These are phyloP conservation scores for Fraxinus greggii DNA, from an alignment of 305 asterid species.

Conservation along the genomic window DNA sequence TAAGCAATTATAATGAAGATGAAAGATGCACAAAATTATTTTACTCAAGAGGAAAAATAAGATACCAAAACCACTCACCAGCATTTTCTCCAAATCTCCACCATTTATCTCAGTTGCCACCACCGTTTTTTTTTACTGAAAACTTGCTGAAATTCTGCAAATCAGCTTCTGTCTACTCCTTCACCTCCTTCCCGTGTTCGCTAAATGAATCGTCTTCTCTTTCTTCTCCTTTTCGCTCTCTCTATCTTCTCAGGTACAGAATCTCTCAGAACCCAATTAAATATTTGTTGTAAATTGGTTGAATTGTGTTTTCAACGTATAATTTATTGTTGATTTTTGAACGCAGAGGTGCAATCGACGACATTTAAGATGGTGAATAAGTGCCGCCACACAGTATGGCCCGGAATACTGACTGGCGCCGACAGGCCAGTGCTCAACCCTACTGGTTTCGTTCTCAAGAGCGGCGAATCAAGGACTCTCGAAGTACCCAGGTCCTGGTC, in stretches of 20 bases:
- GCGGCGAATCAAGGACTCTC: slow-evolving; percentile 65
- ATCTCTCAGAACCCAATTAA: neutral
- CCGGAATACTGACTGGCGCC: slow-evolving; percentile 89
- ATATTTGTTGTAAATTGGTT: neutral
- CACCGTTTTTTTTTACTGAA: neutral
- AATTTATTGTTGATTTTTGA: slow-evolving; percentile 12
- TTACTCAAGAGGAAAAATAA: neutral
- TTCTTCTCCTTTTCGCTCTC: slow-evolving; percentile 39
- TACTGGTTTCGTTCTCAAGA: slow-evolving; percentile 69
- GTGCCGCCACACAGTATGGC: slow-evolving; percentile 90
- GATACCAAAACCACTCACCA: neutral
- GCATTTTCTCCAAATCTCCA: neutral
- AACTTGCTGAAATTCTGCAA: slow-evolving; percentile 15
- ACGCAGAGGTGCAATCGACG: slow-evolving; percentile 58
- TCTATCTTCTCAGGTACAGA: slow-evolving; percentile 48
- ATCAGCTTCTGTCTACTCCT: slow-evolving; percentile 1
- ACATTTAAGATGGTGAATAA: slow-evolving; percentile 79
- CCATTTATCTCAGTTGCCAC: neutral
- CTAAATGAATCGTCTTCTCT: slow-evolving; percentile 35
- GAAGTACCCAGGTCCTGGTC: slow-evolving; percentile 80
- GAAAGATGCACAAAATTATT: neutral
- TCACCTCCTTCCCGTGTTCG: neutral
- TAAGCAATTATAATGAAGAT: neutral
- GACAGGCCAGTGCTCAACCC: slow-evolving; percentile 54
- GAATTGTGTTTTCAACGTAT: neutral